phyloP scores from a whole-genome alignment of 169 alveolate species.

The Cryptosporidium ryanae region DNA sequence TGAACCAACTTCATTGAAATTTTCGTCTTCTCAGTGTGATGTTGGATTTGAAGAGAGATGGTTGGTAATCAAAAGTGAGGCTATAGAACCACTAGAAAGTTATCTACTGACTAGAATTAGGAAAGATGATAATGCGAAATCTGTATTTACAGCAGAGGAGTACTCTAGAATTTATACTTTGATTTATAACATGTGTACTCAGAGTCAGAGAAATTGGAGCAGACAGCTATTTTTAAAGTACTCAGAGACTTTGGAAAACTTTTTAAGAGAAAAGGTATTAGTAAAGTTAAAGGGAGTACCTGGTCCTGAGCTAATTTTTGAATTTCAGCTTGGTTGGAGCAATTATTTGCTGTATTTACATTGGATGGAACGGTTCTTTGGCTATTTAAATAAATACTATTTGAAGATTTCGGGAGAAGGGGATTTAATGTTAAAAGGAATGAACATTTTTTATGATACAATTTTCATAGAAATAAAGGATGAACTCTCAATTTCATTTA shows the following conservation, averaged over 20 bases:
- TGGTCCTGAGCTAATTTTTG: constrained; percentile 71
- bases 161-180: constrained; percentile 78
- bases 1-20: background rate
- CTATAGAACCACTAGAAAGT: constrained; percentile 66
- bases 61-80: constrained; percentile 57
- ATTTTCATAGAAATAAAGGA: constrained; percentile 26
- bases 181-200: constrained; percentile 80
- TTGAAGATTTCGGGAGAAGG: constrained; percentile 71
- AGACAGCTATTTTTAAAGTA: constrained; percentile 38
- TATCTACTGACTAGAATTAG: constrained; percentile 48
- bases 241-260: constrained; percentile 64
- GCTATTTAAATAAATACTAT: constrained; percentile 81
- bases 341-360: constrained; percentile 81
- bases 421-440: constrained; percentile 40
- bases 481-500: constrained; percentile 21
- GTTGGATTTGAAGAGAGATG: constrained; percentile 74
- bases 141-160: constrained; percentile 77
- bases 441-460: constrained; percentile 51
- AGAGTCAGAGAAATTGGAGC: constrained; percentile 69
- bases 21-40: background rate
- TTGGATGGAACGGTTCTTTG: constrained; percentile 86
- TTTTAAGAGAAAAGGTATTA: constrained; percentile 34
- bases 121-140: constrained; percentile 34
- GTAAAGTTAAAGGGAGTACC: background rate
- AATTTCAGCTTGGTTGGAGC: constrained; percentile 81